phyloP scores from a whole-genome alignment of 371 early-diverging fungal species.

The Nematocida sp. region DNA sequence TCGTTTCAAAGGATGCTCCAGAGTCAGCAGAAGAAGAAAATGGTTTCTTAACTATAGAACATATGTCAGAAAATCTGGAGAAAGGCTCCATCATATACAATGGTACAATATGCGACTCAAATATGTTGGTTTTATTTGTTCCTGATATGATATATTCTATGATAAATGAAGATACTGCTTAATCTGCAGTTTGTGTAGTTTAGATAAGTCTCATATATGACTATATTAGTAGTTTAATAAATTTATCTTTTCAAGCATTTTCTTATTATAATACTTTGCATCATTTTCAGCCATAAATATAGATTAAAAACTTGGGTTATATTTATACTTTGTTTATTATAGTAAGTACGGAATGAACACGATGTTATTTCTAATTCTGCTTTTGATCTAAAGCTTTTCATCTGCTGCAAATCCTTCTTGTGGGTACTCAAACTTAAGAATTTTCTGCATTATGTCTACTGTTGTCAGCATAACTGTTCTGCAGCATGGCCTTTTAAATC shows the following conservation, averaged over 20 bases:
- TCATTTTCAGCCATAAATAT: too few species aligned
- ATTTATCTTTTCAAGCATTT: neutral
- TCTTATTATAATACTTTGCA: too few species aligned
- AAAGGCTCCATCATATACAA: neutral
- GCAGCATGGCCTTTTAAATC: conserved; percentile 94
- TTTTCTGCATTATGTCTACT: conserved; percentile 95
- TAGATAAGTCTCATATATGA: too few species aligned
- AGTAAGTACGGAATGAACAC: too few species aligned
- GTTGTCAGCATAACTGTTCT: conserved; percentile 95
- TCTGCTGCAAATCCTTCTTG: conserved; percentile 35
- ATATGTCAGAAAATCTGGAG: neutral
- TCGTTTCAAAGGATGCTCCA: neutral
- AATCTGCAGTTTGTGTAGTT: neutral
- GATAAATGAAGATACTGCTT: neutral
- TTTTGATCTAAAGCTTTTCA: neutral
- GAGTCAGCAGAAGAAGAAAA: neutral
- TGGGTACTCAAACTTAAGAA: conserved; percentile 79
- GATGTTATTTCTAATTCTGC: too few species aligned
- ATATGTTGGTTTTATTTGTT: conserved; percentile 8
- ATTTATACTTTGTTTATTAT: too few species aligned
- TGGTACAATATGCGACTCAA: neutral
- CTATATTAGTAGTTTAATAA: too few species aligned
- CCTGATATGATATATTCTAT: conserved; percentile 12
- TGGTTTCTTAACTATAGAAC: too few species aligned
- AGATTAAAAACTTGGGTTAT: too few species aligned